Conservation (phyloP, 1,284 basidiomycete genomes). For the Sparassis latifolia region DNA sequence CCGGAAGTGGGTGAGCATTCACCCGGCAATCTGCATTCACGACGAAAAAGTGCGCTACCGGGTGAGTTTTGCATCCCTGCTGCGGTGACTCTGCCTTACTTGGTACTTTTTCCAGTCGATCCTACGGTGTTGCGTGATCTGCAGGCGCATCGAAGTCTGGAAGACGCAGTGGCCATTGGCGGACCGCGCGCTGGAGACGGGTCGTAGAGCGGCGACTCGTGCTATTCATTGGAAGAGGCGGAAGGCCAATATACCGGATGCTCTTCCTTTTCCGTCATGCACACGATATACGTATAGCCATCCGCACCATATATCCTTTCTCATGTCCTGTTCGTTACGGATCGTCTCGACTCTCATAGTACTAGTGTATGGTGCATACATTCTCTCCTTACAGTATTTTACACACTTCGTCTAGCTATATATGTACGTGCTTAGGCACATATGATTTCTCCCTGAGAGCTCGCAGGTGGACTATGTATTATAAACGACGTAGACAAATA, state of each 20-base stretch:
- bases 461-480: no score
- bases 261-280: conserved; percentile 1
- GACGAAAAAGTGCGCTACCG: conserved; percentile 82
- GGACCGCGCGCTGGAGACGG: conserved; percentile 7
- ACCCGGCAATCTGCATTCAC: conserved; percentile 65
- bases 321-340: conserved; percentile 5
- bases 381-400: conserved; percentile 3
- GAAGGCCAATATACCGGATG: not conserved
- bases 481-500: no score
- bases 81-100: conserved; percentile 12
- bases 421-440: conserved; percentile 12
- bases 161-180: conserved; percentile 36
- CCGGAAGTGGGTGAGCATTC: conserved; percentile 45
- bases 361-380: conserved; percentile 13
- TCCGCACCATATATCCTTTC: conserved; percentile 2
- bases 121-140: conserved; percentile 84
- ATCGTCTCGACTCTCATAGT: conserved; percentile 9
- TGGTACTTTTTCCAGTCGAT: conserved; percentile 51
- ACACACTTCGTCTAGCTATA: conserved; percentile 10
- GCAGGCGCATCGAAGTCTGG: conserved; percentile 79
- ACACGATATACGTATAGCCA: conserved; percentile 7
- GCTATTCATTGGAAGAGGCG: not conserved
- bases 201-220: conserved; percentile 3
- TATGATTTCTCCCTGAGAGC: not conserved
- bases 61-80: conserved; percentile 39